Evolutionary conservation across 768 basidiomycete species (phyloP).

Genomic region (Podaxis sp.): DNA sequence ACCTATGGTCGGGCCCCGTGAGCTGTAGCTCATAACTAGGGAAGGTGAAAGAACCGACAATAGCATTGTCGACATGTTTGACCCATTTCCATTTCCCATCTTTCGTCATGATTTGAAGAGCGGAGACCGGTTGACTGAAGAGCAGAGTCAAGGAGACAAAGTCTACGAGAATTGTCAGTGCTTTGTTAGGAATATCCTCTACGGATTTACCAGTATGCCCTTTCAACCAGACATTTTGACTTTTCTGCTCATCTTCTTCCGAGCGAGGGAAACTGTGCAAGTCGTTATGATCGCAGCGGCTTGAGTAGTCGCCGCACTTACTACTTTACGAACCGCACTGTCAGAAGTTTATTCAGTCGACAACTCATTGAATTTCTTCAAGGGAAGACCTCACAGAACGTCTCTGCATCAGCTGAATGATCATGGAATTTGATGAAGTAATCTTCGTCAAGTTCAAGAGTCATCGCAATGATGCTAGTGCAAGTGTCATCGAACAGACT

Average conservation of each 20-base stretch:
- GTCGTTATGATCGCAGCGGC: no score
- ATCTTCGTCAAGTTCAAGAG: conserved; percentile 46
- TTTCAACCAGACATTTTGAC: conserved; percentile 48
- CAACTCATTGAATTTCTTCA: conserved; percentile 7
- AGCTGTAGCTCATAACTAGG: not conserved
- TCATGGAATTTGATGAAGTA: conserved; percentile 37
- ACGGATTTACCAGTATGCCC: conserved; percentile 40
- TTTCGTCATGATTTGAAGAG: conserved; percentile 40
- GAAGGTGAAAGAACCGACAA: conserved; percentile 25
- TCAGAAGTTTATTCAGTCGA: conserved; percentile 19
- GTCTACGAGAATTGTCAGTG: conserved; percentile 24
- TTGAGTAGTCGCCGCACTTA: conserved; percentile 18
- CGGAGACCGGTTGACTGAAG: conserved; percentile 48
- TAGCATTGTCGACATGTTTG: conserved; percentile 41
- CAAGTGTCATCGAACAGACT: not conserved
- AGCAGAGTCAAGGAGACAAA: conserved; percentile 44
- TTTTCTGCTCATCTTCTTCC: conserved; percentile 38
- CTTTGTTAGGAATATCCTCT: no score
- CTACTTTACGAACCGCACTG: conserved; percentile 52
- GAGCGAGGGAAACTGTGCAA: conserved; percentile 37
- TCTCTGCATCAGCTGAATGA: conserved; percentile 26
- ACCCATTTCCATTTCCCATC: conserved; percentile 45
- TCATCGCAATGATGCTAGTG: conserved; percentile 36
- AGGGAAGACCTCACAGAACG: conserved; percentile 30
- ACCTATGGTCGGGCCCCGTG: conserved; percentile 25